Evolutionary conservation across 768 basidiomycete species (phyloP).

Genomic region (Mycena kentingensis): DNA sequence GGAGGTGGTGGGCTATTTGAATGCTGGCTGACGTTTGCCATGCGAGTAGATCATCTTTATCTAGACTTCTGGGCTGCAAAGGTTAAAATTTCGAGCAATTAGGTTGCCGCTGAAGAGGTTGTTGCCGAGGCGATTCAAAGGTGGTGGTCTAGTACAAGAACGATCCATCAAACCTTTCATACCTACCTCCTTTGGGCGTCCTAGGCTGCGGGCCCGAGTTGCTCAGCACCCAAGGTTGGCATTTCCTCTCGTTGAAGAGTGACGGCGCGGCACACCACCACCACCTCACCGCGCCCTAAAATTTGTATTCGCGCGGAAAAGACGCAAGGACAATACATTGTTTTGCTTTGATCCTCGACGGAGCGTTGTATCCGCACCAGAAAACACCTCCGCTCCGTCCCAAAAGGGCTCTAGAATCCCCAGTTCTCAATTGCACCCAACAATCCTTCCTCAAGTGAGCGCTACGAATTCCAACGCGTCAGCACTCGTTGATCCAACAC

Average conservation of each 20-base stretch:
- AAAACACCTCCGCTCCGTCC: no score
- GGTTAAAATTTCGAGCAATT: not conserved
- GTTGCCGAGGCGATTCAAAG: not conserved
- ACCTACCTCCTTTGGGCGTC: not conserved
- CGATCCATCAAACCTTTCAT: not conserved
- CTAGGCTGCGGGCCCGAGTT: no score
- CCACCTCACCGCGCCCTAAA: no score
- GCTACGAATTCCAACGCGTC: not conserved
- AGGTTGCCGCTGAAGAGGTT: not conserved
- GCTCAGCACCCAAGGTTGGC: no score
- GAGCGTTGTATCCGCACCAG: not conserved
- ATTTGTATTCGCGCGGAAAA: no score
- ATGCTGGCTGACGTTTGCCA: no score
- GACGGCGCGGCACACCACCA: no score
- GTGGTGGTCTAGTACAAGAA: not conserved
- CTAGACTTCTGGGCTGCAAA: no score
- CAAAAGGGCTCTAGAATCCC: no score
- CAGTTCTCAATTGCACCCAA: no score
- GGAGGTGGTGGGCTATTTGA: not conserved
- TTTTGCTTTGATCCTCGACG: not conserved
- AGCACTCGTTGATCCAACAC: not conserved
- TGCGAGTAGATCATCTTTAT: no score
- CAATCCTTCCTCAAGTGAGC: conserved; percentile 11
- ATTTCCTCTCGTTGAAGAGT: no score
- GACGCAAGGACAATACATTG: not conserved